Base-by-base conservation (phyloP, 2,329 filamentous ascomycete genomes). In the Diaporthe sp. region DNA sequence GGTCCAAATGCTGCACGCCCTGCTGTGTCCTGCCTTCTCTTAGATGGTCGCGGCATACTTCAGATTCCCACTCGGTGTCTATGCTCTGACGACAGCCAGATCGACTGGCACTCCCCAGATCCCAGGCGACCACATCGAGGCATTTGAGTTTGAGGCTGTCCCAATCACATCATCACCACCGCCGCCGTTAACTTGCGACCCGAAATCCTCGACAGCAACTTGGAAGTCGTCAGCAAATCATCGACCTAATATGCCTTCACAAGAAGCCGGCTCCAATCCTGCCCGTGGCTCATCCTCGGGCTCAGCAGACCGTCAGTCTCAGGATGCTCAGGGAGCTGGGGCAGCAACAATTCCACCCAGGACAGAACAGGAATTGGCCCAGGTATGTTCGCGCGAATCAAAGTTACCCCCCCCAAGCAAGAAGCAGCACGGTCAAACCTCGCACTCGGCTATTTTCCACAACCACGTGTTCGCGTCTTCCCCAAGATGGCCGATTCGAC, bases 321-420 rank as follows among this genome's bases (percentile, higher is more conserved):
- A 52, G 30, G 38, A 57, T 15, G 17, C 45, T 19, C 60, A 58
- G 50, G 69, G 45, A 64, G 33, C 52, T 40, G 64, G 25, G 28
- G 45, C 22, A 38, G 45, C 22, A 8, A 35, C 45, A 67, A 52
- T 13, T 35, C 30, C 68, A 19, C 74, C 72, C 13, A 66, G 69
- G 55, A 72, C 72, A 19, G 69, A 74, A 15, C 75, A 74, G 33
- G 75, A 76, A 47, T 64, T 76, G 33, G 69, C 69, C 38, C 75
- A 76, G 75, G 75, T 76, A 68, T 17, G 64, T 33, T 25, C 19
- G 12, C 61, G 19, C 30, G 52, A 58, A 57, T 54, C 50, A 71
- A 42, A 42, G 40, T 19, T 6, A 10, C 35, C 35, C 9, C n/a
- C 10, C 61, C 40, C 40, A 28, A 40, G 35, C 22, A 25, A 60